Evolutionary conservation across 2,329 filamentous ascomycete species (phyloP).

Genomic region (Microascus cirrosus): DNA sequence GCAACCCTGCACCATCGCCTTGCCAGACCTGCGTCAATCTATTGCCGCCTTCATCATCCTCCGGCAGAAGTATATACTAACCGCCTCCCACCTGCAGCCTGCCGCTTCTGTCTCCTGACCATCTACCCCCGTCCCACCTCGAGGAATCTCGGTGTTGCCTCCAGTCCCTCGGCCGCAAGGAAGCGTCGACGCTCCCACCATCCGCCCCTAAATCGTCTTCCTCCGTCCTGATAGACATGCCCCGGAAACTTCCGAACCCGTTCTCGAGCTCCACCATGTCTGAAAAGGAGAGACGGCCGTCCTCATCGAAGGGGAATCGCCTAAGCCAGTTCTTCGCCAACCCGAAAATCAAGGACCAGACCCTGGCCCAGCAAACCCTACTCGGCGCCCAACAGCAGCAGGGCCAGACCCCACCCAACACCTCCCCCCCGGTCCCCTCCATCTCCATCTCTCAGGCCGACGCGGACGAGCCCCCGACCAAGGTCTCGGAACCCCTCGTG

Average conservation of each 20-base stretch:
- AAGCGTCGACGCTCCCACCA: neutral
- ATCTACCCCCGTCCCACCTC: neutral
- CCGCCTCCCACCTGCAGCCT: neutral
- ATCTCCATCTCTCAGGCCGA: slow-evolving; percentile 1
- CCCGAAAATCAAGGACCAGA: slow-evolving; percentile 61
- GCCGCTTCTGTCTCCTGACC: neutral
- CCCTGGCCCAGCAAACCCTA: slow-evolving; percentile 55
- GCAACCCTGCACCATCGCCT: neutral
- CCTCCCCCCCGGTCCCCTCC: neutral
- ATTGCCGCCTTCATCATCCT: neutral
- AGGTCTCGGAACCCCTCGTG: slow-evolving; percentile 54
- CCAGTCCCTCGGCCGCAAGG: neutral
- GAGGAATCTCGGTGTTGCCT: neutral
- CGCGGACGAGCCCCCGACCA: slow-evolving; percentile 43
- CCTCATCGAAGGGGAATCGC: slow-evolving; percentile 60
- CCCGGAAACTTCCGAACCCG: slow-evolving; percentile 46
- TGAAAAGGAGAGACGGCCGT: slow-evolving; percentile 47
- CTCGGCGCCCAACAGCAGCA: slow-evolving; percentile 52
- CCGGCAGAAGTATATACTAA: neutral
- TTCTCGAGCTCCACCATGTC: slow-evolving; percentile 39
- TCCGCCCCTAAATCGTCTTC: neutral
- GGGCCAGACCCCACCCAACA: slow-evolving; percentile 17
- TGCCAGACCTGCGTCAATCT: neutral
- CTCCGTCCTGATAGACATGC: slow-evolving; percentile 30
- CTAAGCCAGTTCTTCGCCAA: slow-evolving; percentile 75